phyloP scores from a whole-genome alignment of 108 stramenopile genomes.

The Pseudonitzschia pungens region DNA sequence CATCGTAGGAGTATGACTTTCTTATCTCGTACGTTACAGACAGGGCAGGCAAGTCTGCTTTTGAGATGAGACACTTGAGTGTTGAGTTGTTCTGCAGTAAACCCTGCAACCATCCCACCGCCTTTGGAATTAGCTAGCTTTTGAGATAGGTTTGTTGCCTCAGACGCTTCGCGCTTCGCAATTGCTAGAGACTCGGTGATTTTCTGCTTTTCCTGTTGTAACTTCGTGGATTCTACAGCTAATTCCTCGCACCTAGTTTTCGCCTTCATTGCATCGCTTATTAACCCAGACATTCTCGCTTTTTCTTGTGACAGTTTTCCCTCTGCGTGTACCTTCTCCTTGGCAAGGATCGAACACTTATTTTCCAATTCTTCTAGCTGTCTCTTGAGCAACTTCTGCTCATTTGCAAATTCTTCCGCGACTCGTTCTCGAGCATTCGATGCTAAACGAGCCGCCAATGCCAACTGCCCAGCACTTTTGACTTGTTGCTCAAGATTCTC shows the following conservation, averaged over 20 bases:
- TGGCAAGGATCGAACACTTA: conserved; percentile 31
- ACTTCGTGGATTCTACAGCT: conserved; percentile 52
- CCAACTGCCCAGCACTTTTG: conserved; percentile 77
- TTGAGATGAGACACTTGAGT: conserved; percentile 73
- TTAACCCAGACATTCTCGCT: conserved; percentile 39
- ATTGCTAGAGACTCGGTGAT: conserved; percentile 69
- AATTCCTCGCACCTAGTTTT: conserved; percentile 73
- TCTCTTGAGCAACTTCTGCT: conserved; percentile 41
- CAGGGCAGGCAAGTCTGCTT: conserved; percentile 74
- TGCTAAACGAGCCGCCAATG: conserved; percentile 74
- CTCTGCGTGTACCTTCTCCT: conserved; percentile 43
- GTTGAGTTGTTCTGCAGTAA: conserved; percentile 71
- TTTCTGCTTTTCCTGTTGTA: conserved; percentile 64
- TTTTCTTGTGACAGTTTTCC: conserved; percentile 47
- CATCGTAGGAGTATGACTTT: conserved; percentile 88
- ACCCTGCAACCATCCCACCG: conserved; percentile 37
- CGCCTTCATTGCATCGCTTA: conserved; percentile 50
- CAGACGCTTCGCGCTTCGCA: conserved; percentile 66
- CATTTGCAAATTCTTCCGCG: conserved; percentile 70
- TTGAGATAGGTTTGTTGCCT: conserved; percentile 49
- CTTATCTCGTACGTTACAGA: conserved; percentile 91
- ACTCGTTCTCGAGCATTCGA: conserved; percentile 79
- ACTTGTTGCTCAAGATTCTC: conserved; percentile 69
- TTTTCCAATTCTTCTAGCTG: conserved; percentile 43
- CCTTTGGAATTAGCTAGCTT: conserved; percentile 32